Percentiles rank a stretch among this genome's conserved stretches.
These are phyloP conservation scores for Zymoseptoria pseudotritici DNA, from an alignment of 2,329 filamentous ascomycete genomes.

Conservation along the genomic window DNA sequence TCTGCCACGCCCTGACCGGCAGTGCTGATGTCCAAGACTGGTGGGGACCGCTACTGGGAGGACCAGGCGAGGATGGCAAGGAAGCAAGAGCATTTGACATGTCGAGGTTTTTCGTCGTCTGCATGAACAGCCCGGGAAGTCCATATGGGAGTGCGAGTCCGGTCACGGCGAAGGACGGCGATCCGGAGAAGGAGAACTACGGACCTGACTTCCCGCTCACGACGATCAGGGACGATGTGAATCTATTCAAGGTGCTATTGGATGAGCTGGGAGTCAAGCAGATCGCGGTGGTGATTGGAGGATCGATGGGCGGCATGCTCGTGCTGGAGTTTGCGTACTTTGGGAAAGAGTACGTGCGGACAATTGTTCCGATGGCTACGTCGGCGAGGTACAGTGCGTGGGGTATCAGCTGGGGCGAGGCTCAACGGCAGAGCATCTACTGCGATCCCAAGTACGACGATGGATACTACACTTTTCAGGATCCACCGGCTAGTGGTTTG, in stretches of 20 bases:
- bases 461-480: slow-evolving; percentile 82
- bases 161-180: slow-evolving; percentile 79
- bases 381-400: slow-evolving; percentile 79
- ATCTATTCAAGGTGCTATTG: slow-evolving; percentile 70
- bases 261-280: slow-evolving; percentile 74
- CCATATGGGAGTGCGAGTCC: slow-evolving; percentile 84
- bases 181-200: slow-evolving; percentile 66
- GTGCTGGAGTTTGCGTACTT: slow-evolving; percentile 90
- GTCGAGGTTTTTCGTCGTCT: slow-evolving; percentile 76
- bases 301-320: slow-evolving; percentile 83
- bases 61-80: slow-evolving; percentile 52
- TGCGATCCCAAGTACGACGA: slow-evolving; percentile 97
- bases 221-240: slow-evolving; percentile 91
- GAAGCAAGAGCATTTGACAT: slow-evolving; percentile 60
- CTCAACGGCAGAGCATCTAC: slow-evolving; percentile 88
- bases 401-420: slow-evolving; percentile 87
- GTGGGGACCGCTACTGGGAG: slow-evolving; percentile 78
- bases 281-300: slow-evolving; percentile 71
- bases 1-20: slow-evolving; percentile 78
- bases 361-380: slow-evolving; percentile 75
- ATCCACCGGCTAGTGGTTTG: slow-evolving; percentile 78
- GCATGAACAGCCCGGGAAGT: slow-evolving; percentile 77
- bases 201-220: slow-evolving; percentile 95
- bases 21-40: slow-evolving; percentile 80
- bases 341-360: slow-evolving; percentile 75